Conservation (phyloP, 768 basidiomycete genomes). For the Mycena indigotica region DNA sequence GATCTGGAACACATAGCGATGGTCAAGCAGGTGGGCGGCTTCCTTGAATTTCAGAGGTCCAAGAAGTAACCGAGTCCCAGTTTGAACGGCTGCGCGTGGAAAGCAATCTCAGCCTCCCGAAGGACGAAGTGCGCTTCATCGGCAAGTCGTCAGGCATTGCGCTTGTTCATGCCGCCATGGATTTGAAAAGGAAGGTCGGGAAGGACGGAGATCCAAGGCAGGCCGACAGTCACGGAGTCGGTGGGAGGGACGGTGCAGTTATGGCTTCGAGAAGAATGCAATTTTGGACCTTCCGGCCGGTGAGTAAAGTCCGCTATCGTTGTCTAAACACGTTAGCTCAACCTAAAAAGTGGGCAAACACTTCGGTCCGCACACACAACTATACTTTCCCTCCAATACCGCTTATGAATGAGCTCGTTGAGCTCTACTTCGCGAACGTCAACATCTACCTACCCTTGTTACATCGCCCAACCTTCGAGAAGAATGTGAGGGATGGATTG, state of each 20-base stretch:
- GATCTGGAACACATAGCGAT: not conserved
- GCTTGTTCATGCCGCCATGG: constrained; percentile 56
- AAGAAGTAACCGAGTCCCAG: not conserved
- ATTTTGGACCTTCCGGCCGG: constrained; percentile 17
- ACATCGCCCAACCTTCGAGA: constrained; percentile 69
- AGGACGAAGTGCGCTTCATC: constrained; percentile 44
- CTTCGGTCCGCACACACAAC: not conserved
- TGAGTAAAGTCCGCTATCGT: not conserved
- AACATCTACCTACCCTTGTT: constrained; percentile 67
- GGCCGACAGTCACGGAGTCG: too few species aligned
- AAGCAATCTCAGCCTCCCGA: too few species aligned
- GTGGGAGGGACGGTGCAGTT: too few species aligned
- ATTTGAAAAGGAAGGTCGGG: too few species aligned
- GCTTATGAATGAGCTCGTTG: constrained; percentile 53
- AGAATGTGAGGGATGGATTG: constrained; percentile 45
- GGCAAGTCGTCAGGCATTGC: constrained; percentile 60
- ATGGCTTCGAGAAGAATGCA: too few species aligned
- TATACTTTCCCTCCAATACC: constrained; percentile 54
- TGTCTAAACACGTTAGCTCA: not conserved
- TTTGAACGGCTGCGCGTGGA: not conserved
- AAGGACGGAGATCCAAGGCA: too few species aligned
- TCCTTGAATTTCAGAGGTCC: not conserved
- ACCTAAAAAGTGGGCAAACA: not conserved
- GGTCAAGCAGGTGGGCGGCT: not conserved
- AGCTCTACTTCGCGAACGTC: constrained; percentile 61